A percentile compares a stretch with the other conserved stretches of the same genome.
These are phyloP conservation scores for Ailanthus altissimus DNA, from an alignment of 345 rosid genomes.

Conservation along the genomic window DNA sequence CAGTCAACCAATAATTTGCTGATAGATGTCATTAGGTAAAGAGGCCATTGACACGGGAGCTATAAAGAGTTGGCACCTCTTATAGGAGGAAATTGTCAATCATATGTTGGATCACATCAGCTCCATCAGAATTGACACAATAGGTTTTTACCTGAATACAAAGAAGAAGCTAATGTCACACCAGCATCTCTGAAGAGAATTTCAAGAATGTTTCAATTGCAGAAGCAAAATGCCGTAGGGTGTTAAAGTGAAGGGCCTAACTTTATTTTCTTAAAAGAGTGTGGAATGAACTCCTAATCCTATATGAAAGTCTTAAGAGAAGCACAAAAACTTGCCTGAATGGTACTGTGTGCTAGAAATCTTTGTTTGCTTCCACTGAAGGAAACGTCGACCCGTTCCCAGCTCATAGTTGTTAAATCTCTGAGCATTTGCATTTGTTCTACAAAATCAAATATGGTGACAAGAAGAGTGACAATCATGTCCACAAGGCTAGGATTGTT, in stretches of 20 bases:
- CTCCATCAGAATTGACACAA: constrained; percentile 68
- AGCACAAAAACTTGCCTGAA: constrained; percentile 60
- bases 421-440: constrained; percentile 57
- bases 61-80: not conserved
- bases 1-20: not conserved
- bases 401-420: constrained; percentile 57
- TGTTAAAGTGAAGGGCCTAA: not conserved
- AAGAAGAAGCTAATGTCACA: constrained; percentile 6
- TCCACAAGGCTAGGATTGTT: not conserved
- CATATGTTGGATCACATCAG: constrained; percentile 81
- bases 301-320: not conserved
- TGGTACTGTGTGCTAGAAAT: constrained; percentile 69
- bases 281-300: not conserved
- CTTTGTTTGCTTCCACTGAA: constrained; percentile 70
- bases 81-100: constrained; percentile 61
- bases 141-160: constrained; percentile 59
- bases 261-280: not conserved
- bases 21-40: constrained; percentile 3
- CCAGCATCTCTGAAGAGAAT: not conserved
- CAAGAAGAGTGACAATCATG: not conserved
- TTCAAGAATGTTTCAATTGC: not conserved
- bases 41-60: not conserved
- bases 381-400: constrained; percentile 84
- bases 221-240: not conserved
- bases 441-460: constrained; percentile 31